phyloP scores from a whole-genome alignment of 1,139 yeast species.

The Candida gigantensis region DNA sequence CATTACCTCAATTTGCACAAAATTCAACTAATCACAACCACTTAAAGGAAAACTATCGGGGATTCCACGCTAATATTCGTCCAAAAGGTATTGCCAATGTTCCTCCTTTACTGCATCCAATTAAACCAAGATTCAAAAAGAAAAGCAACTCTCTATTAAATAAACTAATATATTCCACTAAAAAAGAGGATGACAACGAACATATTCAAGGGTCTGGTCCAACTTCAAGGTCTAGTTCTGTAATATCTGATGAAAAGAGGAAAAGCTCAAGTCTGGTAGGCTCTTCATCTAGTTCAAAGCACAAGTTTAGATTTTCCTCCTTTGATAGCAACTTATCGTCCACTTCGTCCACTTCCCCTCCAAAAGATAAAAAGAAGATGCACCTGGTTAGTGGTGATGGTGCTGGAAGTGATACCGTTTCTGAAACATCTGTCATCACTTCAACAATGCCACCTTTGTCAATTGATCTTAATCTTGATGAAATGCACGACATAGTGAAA shows the following conservation, averaged over 20 bases:
- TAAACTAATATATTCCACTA: conserved; percentile 48
- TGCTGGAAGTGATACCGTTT: conserved; percentile 1
- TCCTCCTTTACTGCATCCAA: conserved; percentile 54
- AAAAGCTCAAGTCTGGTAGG: conserved; percentile 16
- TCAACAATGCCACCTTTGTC: conserved; percentile 8
- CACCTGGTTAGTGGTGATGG: neutral
- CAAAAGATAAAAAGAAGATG: conserved; percentile 1
- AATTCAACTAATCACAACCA: conserved; percentile 6
- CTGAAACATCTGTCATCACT: neutral
- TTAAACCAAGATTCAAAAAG: conserved; percentile 49
- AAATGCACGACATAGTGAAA: conserved; percentile 55
- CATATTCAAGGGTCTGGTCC: no score
- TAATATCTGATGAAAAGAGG: conserved; percentile 12
- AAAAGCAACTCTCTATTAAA: conserved; percentile 48
- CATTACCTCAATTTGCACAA: conserved; percentile 15
- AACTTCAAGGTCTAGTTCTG: conserved; percentile 6
- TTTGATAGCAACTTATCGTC: conserved; percentile 15
- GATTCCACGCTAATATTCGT: conserved; percentile 47
- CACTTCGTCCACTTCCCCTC: conserved; percentile 3
- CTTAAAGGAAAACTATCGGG: conserved; percentile 41
- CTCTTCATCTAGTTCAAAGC: conserved; percentile 22
- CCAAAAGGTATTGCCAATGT: conserved; percentile 32
- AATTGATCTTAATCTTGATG: conserved; percentile 50
- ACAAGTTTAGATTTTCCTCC: conserved; percentile 41
- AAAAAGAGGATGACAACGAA: conserved; percentile 35